These are phyloP conservation scores for Rhodocollybia butyracea DNA, from an alignment of 768 basidiomycete genomes.

Conservation along the genomic window DNA sequence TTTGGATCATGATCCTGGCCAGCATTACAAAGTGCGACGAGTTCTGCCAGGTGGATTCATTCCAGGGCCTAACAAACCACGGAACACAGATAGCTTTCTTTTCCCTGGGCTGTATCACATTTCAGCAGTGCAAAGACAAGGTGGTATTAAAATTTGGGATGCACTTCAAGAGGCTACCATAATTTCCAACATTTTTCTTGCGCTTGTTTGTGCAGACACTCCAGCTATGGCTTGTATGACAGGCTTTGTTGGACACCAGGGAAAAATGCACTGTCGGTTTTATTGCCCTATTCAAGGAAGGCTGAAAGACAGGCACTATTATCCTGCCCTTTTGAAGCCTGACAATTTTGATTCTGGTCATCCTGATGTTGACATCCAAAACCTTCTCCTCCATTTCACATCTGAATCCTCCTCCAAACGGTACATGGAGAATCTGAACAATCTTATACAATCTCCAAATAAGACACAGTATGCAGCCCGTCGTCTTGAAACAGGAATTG, in stretches of 20 bases:
- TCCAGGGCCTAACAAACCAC: slow-evolving; percentile 33
- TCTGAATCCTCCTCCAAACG: neutral
- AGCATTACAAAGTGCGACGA: slow-evolving; percentile 23
- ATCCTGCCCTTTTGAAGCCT: slow-evolving; percentile 26
- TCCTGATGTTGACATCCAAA: slow-evolving; percentile 20
- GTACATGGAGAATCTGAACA: neutral
- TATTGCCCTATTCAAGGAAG: slow-evolving; percentile 28
- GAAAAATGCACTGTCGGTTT: slow-evolving; percentile 23
- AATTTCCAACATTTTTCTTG: slow-evolving; percentile 7
- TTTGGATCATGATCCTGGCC: slow-evolving; percentile 23
- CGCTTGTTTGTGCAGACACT: slow-evolving; percentile 19
- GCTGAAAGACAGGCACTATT: slow-evolving; percentile 28
- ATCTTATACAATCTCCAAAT: neutral
- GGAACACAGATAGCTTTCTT: slow-evolving; percentile 25
- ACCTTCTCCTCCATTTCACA: neutral
- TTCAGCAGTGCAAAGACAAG: slow-evolving; percentile 11
- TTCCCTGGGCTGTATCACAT: slow-evolving; percentile 31
- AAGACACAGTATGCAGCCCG: neutral
- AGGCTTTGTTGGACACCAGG: slow-evolving; percentile 31
- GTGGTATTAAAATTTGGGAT: slow-evolving; percentile 23
- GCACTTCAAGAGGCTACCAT: neutral
- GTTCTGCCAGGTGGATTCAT: slow-evolving; percentile 28
- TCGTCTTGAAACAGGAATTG: slow-evolving; percentile 22
- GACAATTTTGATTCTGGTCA: slow-evolving; percentile 20
- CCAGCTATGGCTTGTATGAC: slow-evolving; percentile 24